Conservation (phyloP, 768 basidiomycete genomes). For the Crepidotus variabilis region DNA sequence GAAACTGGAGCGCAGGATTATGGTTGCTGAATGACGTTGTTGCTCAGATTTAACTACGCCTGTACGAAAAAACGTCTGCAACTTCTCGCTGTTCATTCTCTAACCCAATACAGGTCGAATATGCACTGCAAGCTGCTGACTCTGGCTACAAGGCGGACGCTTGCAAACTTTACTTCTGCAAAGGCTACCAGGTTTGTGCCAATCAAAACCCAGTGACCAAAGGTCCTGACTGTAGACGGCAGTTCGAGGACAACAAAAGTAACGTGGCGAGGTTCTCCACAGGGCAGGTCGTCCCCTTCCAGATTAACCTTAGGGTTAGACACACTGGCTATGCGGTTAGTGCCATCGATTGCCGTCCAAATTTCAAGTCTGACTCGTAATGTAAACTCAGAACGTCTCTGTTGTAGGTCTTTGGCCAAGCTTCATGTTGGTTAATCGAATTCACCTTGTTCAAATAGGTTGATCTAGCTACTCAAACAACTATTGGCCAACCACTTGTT, state of each 20-base stretch:
- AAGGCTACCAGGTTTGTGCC: conserved; percentile 25
- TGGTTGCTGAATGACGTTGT: too few species aligned
- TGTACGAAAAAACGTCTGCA: neutral
- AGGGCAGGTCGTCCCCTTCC: conserved; percentile 25
- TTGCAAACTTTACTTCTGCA: conserved; percentile 32
- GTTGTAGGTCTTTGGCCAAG: too few species aligned
- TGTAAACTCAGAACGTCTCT: conserved; percentile 35
- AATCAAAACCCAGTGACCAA: neutral
- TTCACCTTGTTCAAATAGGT: conserved; percentile 9
- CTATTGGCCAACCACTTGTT: conserved; percentile 27
- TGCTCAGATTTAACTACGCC: neutral
- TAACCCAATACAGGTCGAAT: too few species aligned
- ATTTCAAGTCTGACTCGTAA: too few species aligned
- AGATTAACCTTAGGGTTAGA: conserved; percentile 28
- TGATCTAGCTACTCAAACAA: conserved; percentile 23
- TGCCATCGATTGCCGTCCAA: too few species aligned
- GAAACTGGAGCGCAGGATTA: too few species aligned
- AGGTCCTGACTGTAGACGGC: neutral
- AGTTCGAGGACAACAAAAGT: conserved; percentile 27
- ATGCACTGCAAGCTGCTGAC: conserved; percentile 24
- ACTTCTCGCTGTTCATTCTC: too few species aligned
- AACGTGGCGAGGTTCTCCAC: conserved; percentile 24
- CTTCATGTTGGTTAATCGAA: too few species aligned
- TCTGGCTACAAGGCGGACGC: conserved; percentile 26
- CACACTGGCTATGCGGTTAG: conserved; percentile 32